Evolutionary conservation across 768 basidiomycete genomes (phyloP).

Genomic region (Lyophyllum decastes): DNA sequence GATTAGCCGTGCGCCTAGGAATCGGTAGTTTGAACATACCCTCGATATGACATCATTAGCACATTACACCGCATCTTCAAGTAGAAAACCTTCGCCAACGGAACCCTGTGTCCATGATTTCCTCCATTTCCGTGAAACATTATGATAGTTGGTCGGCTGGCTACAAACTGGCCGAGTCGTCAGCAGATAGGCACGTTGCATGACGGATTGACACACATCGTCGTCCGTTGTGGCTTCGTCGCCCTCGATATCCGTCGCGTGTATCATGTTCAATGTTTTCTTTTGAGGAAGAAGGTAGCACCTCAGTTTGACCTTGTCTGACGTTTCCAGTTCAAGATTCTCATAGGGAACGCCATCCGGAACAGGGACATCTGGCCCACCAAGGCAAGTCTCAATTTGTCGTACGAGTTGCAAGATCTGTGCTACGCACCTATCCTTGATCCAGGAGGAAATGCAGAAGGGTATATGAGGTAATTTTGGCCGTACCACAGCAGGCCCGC

Average conservation of each 20-base stretch:
- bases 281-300: conserved; percentile 78
- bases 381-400: neutral
- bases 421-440: conserved; percentile 64
- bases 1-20: neutral
- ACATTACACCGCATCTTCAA: conserved; percentile 89
- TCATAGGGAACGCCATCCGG: conserved; percentile 77
- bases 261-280: conserved; percentile 42
- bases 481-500: conserved; percentile 81
- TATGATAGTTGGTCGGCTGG: conserved; percentile 77
- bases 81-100: conserved; percentile 82
- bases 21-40: conserved; percentile 46
- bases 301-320: conserved; percentile 70
- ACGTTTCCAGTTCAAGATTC: conserved; percentile 68
- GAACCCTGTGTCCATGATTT: conserved; percentile 88
- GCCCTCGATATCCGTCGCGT: conserved; percentile 33
- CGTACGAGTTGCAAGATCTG: conserved; percentile 9
- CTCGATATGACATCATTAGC: conserved; percentile 91
- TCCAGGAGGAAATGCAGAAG: conserved; percentile 76
- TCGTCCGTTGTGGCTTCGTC: conserved; percentile 50
- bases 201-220: conserved; percentile 42
- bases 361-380: conserved; percentile 58
- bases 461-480: conserved; percentile 90
- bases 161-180: conserved; percentile 33
- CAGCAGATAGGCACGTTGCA: neutral
- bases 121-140: conserved; percentile 95